A percentile compares a stretch with the other conserved stretches of the same genome.
These are phyloP conservation scores for Pythium diclinum DNA, from an alignment of 352 stramenopile genomes.

Conservation along the genomic window DNA sequence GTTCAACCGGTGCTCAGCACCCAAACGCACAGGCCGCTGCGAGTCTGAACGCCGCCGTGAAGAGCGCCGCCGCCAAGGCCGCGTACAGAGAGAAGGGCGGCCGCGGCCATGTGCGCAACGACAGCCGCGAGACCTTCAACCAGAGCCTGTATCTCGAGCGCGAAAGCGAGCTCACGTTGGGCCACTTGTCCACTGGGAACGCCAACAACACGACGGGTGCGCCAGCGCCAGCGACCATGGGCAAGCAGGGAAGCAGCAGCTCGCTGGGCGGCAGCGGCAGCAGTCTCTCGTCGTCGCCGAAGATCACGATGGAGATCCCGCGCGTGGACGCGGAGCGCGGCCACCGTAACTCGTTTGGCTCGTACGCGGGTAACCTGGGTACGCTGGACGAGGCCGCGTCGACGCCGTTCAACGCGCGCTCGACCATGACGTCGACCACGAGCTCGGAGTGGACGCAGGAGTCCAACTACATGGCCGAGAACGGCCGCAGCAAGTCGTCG, in stretches of 20 bases:
- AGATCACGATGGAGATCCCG: constrained; percentile 59
- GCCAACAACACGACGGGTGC: neutral
- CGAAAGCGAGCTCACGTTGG: constrained; percentile 25
- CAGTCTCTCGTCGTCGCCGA: constrained; percentile 34
- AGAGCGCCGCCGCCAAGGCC: constrained; percentile 19
- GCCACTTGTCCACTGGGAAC: constrained; percentile 17
- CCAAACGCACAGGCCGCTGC: constrained; percentile 20
- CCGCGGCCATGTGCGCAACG: neutral
- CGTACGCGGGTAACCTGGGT: constrained; percentile 28
- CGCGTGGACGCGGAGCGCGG: constrained; percentile 3
- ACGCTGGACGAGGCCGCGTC: constrained; percentile 34
- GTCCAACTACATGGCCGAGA: constrained; percentile 55
- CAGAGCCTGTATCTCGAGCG: constrained; percentile 17
- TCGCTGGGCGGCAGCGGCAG: constrained; percentile 3
- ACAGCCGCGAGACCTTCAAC: neutral
- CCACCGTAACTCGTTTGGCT: constrained; percentile 40
- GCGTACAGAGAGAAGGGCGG: neutral
- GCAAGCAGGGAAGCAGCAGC: constrained; percentile 2
- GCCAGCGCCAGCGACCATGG: neutral
- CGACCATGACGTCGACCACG: constrained; percentile 17
- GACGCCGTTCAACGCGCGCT: constrained; percentile 28
- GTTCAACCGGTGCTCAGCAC: constrained; percentile 2
- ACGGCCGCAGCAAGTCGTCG: constrained; percentile 60
- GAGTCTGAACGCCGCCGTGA: constrained; percentile 23
- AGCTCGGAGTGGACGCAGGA: constrained; percentile 31